Evolutionary conservation across 305 asterid genomes (phyloP), one percentile per base, ranked within the genome.

Genomic region (Salvia sclarea): DNA sequence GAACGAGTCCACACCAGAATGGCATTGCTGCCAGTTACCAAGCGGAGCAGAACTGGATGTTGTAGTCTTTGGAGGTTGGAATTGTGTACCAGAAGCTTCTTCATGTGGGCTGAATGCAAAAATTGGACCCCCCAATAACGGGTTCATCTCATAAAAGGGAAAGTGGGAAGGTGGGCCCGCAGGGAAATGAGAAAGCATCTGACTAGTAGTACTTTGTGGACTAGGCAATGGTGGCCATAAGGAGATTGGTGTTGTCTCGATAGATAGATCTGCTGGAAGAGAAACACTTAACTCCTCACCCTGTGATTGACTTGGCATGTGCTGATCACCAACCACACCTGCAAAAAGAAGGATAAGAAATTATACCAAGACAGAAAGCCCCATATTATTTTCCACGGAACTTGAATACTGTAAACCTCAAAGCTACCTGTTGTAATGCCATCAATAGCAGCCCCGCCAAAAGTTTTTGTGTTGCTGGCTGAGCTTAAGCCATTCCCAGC

Each of bases 261-360:
- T 85, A 24, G 96, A 91, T 45, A 95, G 96, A 82, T 95, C 99
- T 18, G 96, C 99, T 41, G 99, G 99, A 74, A 95, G 96, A 70
- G 99, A 92, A 13, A 92, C 96, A 54, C 79, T 86, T 40, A 91
- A 79, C 76, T 91, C 99, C 61, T 89, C 99, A 52, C 79, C 89
- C 72, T 81, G 84, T 24, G 91, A 84, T 70, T 80, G 95, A 75
- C 68, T 80, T 66, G 79, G 70, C 72, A 80, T 71, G 72, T 77
- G 89, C 77, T 78, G 90, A 81, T 84, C 88, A 18, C 87, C 82
- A 47, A 74, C 78, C 66, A 76, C 75, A 68, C 84, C 91, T 84
- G 80, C 52, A 33, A 73, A 33, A 71, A 14, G 5, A 22, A 43
- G 63, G 21, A 66, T 3, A 65, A 12, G 43, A 47, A 60, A 63